Conservation (phyloP, 78 protist species). For the Neovahlkampfia damariscottae region DNA sequence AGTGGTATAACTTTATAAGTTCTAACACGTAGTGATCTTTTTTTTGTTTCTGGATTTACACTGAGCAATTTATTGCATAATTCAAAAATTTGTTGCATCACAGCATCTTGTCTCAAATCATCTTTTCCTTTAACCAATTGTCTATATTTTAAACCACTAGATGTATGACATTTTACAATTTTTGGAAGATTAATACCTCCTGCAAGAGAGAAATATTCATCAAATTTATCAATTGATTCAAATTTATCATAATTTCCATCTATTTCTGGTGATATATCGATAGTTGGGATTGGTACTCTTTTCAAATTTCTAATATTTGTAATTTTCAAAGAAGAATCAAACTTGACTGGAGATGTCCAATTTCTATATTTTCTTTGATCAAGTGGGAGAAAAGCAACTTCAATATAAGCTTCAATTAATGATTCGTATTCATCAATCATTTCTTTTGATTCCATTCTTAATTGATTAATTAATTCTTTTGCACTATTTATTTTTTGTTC, state of each 20-base stretch:
- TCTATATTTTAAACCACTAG: conserved; percentile 23
- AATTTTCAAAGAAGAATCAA: background rate
- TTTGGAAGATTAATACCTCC: conserved; percentile 70
- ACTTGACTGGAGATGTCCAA: background rate
- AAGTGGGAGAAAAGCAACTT: background rate
- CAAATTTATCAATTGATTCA: background rate
- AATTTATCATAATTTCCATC: background rate
- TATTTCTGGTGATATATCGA: background rate
- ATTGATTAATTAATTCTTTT: background rate
- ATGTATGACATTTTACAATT: conserved; percentile 19
- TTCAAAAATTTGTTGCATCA: conserved; percentile 74
- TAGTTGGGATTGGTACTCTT: background rate
- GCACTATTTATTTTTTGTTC: conserved; percentile 12
- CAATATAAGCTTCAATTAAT: conserved; percentile 16
- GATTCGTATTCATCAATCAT: background rate
- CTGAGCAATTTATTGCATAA: conserved; percentile 41
- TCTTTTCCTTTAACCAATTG: conserved; percentile 39
- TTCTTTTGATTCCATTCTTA: background rate
- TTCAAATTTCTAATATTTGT: background rate
- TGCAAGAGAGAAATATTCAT: background rate
- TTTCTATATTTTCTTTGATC: background rate
- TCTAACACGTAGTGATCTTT: conserved; percentile 30
- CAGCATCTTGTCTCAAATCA: conserved; percentile 78
- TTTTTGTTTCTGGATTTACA: background rate
- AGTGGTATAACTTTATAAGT: conserved; percentile 71